A percentile compares a stretch with the other conserved stretches of the same genome.
Conservation (phyloP, 106 monocot species). For the Phalaenopsis equestris region DNA sequence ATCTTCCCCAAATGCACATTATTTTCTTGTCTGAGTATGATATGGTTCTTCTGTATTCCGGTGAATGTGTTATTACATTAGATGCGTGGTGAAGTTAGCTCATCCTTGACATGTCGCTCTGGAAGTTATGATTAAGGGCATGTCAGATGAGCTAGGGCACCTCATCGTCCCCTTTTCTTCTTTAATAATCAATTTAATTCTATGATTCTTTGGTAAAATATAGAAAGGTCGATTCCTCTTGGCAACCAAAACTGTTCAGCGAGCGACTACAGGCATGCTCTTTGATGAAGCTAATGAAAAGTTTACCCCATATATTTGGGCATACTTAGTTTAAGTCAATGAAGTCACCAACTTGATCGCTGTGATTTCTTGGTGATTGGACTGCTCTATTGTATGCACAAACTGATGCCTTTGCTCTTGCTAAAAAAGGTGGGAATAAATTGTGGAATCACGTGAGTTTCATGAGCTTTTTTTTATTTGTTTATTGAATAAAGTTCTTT, state of each 20-base stretch:
- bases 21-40: not conserved
- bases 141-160: not conserved
- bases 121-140: slow-evolving; percentile 11
- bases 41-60: not conserved
- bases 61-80: not conserved
- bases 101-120: slow-evolving; percentile 10
- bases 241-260: not conserved
- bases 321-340: not conserved
- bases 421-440: not conserved
- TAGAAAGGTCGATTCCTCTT: not conserved
- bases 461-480: not conserved
- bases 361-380: not conserved
- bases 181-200: not conserved
- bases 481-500: slow-evolving; percentile 19
- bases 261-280: not conserved
- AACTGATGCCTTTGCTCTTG: not conserved
- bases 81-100: slow-evolving; percentile 4
- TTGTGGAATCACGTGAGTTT: not conserved
- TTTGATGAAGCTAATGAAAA: too few species aligned
- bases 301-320: not conserved
- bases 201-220: not conserved
- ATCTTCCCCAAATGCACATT: not conserved
- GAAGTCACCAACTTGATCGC: not conserved
- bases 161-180: not conserved
- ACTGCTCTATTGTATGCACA: not conserved